These are phyloP conservation scores for Xerocomellus intermedius DNA, from an alignment of 768 basidiomycete species.

Conservation along the genomic window DNA sequence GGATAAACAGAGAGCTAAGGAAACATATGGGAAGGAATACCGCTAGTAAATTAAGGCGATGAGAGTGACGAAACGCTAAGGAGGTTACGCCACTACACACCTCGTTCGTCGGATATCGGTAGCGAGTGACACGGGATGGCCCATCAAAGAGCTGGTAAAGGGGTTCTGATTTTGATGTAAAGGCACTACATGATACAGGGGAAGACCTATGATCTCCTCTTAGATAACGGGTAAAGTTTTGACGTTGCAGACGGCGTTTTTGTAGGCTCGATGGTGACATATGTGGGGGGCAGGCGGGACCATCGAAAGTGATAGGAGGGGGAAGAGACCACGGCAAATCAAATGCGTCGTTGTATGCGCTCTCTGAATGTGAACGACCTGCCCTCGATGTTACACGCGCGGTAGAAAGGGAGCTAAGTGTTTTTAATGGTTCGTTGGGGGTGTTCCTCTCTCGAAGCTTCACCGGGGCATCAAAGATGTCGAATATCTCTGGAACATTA, in stretches of 20 bases:
- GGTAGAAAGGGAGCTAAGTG: slow-evolving; percentile 1
- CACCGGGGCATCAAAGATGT: slow-evolving; percentile 52
- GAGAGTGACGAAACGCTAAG: background rate
- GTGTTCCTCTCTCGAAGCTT: slow-evolving; percentile 37
- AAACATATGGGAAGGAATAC: slow-evolving; percentile 5
- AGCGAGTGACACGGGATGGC: slow-evolving; percentile 37
- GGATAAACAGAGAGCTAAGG: slow-evolving; percentile 19
- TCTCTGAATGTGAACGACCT: slow-evolving; percentile 2
- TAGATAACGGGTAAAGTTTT: background rate
- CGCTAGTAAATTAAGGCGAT: slow-evolving; percentile 1
- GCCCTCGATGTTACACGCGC: slow-evolving; percentile 7
- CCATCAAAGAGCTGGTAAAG: slow-evolving; percentile 45
- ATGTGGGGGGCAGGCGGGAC: slow-evolving; percentile 41
- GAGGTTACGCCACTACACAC: slow-evolving; percentile 11
- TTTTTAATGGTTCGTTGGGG: slow-evolving; percentile 19
- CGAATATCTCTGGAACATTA: slow-evolving; percentile 39
- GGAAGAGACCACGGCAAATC: slow-evolving; percentile 37
- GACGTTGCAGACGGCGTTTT: slow-evolving; percentile 13
- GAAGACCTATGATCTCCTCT: slow-evolving; percentile 6
- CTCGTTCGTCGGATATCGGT: slow-evolving; percentile 14
- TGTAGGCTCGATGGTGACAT: slow-evolving; percentile 14
- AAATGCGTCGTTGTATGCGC: slow-evolving; percentile 7
- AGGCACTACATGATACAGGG: slow-evolving; percentile 4
- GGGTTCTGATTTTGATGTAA: slow-evolving; percentile 31
- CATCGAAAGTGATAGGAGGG: slow-evolving; percentile 47